Evolutionary conservation across 306 rosid genomes (phyloP).

Genomic region (Benincasa hispida): DNA sequence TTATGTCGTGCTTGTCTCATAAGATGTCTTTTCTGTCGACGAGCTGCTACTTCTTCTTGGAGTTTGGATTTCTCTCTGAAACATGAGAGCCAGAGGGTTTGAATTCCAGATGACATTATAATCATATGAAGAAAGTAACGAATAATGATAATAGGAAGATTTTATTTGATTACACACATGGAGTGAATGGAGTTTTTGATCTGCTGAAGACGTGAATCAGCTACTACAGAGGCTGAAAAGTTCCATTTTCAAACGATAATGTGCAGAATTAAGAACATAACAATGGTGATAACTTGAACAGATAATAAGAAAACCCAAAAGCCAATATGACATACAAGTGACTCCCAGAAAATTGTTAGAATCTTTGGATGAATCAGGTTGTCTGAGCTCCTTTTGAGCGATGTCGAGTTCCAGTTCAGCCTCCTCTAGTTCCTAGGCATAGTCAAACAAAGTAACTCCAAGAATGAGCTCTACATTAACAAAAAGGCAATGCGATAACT

Average conservation of each 20-base stretch:
- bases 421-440: slow-evolving; percentile 74
- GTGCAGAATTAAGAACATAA: not conserved
- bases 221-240: slow-evolving; percentile 41
- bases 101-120: not conserved
- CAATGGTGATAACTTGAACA: not conserved
- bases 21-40: slow-evolving; percentile 62
- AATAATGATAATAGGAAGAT: not conserved
- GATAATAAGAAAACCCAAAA: not conserved
- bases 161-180: slow-evolving; percentile 39
- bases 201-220: slow-evolving; percentile 55
- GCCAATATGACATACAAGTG: not conserved
- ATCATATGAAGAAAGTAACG: not conserved
- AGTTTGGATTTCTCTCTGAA: slow-evolving; percentile 63
- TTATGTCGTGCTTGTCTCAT: slow-evolving; percentile 61
- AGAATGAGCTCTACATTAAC: not conserved
- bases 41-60: slow-evolving; percentile 53
- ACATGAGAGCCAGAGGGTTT: not conserved
- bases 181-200: slow-evolving; percentile 56
- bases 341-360: slow-evolving; percentile 19
- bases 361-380: slow-evolving; percentile 25
- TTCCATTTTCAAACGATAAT: not conserved
- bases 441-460: slow-evolving; percentile 11
- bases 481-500: slow-evolving; percentile 9
- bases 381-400: slow-evolving; percentile 42
- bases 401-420: slow-evolving; percentile 76